These are phyloP conservation scores for Postia placenta DNA, from an alignment of 768 basidiomycete species.

Conservation along the genomic window DNA sequence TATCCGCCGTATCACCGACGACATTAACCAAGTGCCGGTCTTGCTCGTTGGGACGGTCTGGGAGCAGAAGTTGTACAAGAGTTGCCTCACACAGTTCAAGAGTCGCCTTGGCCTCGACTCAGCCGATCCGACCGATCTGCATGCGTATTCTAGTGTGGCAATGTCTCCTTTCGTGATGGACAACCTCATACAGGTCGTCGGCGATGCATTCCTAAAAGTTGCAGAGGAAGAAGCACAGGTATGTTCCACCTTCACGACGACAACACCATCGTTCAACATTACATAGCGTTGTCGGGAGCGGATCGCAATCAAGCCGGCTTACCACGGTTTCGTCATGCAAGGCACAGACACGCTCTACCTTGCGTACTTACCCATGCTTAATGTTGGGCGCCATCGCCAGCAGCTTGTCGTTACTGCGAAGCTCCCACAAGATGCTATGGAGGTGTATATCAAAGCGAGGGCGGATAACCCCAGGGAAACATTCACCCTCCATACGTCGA, in stretches of 20 bases:
- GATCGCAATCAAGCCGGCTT: slow-evolving; percentile 26
- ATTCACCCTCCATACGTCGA: not conserved
- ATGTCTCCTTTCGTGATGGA: slow-evolving; percentile 37
- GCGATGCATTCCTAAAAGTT: slow-evolving; percentile 26
- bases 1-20: slow-evolving; percentile 21
- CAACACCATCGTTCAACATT: slow-evolving; percentile 1
- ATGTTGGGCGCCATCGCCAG: slow-evolving; percentile 29
- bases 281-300: slow-evolving; percentile 18
- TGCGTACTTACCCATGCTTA: slow-evolving; percentile 30
- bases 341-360: slow-evolving; percentile 29
- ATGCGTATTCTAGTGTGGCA: slow-evolving; percentile 30
- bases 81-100: slow-evolving; percentile 30
- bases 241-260: not conserved
- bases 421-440: not conserved
- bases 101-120: slow-evolving; percentile 25
- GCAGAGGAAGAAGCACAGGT: slow-evolving; percentile 32
- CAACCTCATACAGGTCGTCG: slow-evolving; percentile 26
- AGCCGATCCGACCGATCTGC: slow-evolving; percentile 22
- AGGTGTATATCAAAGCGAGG: not conserved
- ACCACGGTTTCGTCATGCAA: slow-evolving; percentile 32
- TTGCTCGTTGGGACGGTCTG: slow-evolving; percentile 28
- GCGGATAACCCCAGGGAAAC: not conserved
- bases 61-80: slow-evolving; percentile 28
- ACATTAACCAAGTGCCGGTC: slow-evolving; percentile 17
- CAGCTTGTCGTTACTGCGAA: slow-evolving; percentile 29